Evolutionary conservation across 108 stramenopile species (phyloP).

Genomic region (Pseudonitzschia pungens): DNA sequence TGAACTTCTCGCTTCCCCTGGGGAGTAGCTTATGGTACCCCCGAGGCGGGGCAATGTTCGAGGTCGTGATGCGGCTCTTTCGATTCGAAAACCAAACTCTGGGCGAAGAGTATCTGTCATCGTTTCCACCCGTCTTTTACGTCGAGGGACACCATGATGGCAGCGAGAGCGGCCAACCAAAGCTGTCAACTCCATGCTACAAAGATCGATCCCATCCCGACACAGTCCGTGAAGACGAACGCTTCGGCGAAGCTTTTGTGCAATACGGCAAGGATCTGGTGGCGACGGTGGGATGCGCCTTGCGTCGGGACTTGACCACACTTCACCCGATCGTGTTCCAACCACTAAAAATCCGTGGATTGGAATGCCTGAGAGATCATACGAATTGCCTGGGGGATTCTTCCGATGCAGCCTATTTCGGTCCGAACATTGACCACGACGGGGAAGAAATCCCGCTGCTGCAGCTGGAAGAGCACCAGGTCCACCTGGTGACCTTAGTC

Average conservation of each 20-base stretch:
- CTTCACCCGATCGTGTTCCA: not conserved
- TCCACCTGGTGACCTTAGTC: slow-evolving; percentile 3
- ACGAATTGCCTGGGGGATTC: slow-evolving; percentile 3
- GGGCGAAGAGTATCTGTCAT: not conserved
- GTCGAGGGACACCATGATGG: not conserved
- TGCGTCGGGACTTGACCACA: not conserved
- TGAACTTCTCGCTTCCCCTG: too few species aligned
- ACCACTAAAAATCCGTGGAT: not conserved
- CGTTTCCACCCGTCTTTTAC: not conserved
- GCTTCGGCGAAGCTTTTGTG: not conserved
- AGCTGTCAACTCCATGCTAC: not conserved
- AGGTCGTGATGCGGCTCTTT: slow-evolving; percentile 8
- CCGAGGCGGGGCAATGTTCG: too few species aligned
- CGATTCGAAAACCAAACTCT: not conserved
- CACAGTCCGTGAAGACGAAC: not conserved
- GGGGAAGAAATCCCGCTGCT: not conserved
- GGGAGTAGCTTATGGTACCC: too few species aligned
- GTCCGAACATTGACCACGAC: not conserved
- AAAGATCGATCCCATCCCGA: not conserved
- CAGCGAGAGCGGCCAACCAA: not conserved
- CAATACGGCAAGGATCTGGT: not conserved
- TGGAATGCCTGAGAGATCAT: slow-evolving; percentile 1
- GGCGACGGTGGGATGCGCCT: not conserved
- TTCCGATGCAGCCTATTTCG: slow-evolving; percentile 16
- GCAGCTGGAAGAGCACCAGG: not conserved